A percentile compares a stretch with the other conserved stretches of the same genome.
phyloP scores from a whole-genome alignment of 192 early-diverging fungal genomes.

The Glomus cerebriforme region DNA sequence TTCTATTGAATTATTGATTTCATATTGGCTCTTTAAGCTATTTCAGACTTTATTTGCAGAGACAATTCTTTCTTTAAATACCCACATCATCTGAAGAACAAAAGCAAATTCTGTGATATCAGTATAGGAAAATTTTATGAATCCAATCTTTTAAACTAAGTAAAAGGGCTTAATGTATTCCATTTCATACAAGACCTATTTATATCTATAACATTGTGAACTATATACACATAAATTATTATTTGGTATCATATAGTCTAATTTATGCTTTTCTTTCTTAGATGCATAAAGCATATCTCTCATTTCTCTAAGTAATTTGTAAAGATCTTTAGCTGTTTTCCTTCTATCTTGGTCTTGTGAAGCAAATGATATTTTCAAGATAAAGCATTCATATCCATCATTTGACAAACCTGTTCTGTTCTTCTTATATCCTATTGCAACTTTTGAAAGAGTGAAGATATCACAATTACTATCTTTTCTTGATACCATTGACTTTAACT shows the following conservation, averaged over 20 bases:
- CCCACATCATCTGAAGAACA: conserved; percentile 10
- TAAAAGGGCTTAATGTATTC: conserved; percentile 19
- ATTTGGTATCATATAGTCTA: conserved; percentile 4
- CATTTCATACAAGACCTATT: conserved; percentile 3
- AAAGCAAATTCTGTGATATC: conserved; percentile 11
- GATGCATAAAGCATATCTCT: conserved; percentile 3
- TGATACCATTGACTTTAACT: conserved; percentile 6
- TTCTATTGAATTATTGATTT: not conserved
- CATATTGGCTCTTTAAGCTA: conserved; percentile 17
- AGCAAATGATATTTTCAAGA: conserved; percentile 13
- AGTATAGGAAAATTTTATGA: not conserved
- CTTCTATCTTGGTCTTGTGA: conserved; percentile 16
- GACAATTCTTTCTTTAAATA: conserved; percentile 14
- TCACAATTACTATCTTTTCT: not conserved
- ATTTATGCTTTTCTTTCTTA: conserved; percentile 10
- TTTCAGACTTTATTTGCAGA: conserved; percentile 12
- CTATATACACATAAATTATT: conserved; percentile 13
- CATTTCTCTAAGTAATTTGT: conserved; percentile 24
- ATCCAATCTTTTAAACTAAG: not conserved
- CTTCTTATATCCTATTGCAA: conserved; percentile 11
- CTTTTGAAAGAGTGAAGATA: conserved; percentile 4
- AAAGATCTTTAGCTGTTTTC: conserved; percentile 22
- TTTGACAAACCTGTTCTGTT: conserved; percentile 6
- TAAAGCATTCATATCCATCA: conserved; percentile 21
- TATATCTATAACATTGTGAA: conserved; percentile 2